These are phyloP conservation scores for Claviceps sp. DNA, from an alignment of 2,329 filamentous ascomycete genomes.

Conservation along the genomic window DNA sequence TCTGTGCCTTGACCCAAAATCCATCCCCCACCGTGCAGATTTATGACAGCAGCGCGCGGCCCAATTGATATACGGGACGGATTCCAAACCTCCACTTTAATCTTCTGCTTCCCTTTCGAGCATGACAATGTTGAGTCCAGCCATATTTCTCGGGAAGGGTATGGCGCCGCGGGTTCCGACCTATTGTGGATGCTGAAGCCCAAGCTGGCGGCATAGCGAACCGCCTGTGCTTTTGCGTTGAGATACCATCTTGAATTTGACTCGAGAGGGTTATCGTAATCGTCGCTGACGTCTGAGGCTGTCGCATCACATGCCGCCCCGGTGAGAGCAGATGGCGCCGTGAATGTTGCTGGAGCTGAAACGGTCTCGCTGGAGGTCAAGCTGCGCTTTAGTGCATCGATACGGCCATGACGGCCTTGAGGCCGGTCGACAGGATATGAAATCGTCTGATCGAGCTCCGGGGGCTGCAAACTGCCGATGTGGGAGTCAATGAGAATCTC, in stretches of 20 bases:
- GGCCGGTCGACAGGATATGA: not conserved
- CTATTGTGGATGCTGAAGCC: slow-evolving; percentile 30
- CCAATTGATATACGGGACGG: slow-evolving; percentile 20
- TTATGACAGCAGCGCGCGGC: slow-evolving; percentile 42
- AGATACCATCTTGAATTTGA: slow-evolving; percentile 30
- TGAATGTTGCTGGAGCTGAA: slow-evolving; percentile 1
- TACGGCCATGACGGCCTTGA: slow-evolving; percentile 2
- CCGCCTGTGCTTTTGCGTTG: slow-evolving; percentile 26
- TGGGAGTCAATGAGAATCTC: not conserved
- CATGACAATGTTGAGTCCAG: slow-evolving; percentile 29
- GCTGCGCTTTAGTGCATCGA: slow-evolving; percentile 7
- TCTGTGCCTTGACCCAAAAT: slow-evolving; percentile 49
- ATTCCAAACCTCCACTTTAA: slow-evolving; percentile 35
- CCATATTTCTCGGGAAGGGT: slow-evolving; percentile 25
- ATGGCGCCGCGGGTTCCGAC: slow-evolving; percentile 25
- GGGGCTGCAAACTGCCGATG: not conserved
- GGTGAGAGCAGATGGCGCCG: slow-evolving; percentile 8
- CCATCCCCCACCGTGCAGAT: slow-evolving; percentile 57
- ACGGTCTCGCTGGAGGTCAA: slow-evolving; percentile 1
- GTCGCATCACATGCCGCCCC: slow-evolving; percentile 16
- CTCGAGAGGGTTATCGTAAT: slow-evolving; percentile 32
- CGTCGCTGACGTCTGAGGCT: slow-evolving; percentile 19
- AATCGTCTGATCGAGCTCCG: not conserved
- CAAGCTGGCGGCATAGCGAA: slow-evolving; percentile 30
- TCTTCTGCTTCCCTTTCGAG: slow-evolving; percentile 22